A percentile compares a stretch with the other conserved stretches of the same genome.
These are phyloP conservation scores for Bruguiera sexangula DNA, from an alignment of 345 rosid genomes.

Conservation along the genomic window DNA sequence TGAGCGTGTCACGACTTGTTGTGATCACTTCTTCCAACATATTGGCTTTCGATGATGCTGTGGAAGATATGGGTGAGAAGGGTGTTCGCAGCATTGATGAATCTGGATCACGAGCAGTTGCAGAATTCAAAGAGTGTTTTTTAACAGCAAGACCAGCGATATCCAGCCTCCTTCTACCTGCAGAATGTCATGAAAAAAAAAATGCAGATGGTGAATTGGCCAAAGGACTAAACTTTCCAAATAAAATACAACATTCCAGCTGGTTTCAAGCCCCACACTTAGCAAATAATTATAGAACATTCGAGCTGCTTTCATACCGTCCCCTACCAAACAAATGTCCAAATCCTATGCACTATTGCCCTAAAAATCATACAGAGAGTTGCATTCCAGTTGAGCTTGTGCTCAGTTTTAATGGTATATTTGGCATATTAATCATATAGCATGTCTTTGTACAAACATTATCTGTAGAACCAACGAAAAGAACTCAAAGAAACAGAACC, in stretches of 20 bases:
- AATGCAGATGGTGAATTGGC: not conserved
- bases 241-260: too few species aligned
- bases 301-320: too few species aligned
- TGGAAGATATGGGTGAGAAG: slow-evolving; percentile 71
- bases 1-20: slow-evolving; percentile 22
- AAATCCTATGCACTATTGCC: too few species aligned
- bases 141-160: slow-evolving; percentile 3
- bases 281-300: too few species aligned
- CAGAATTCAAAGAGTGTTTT: slow-evolving; percentile 2
- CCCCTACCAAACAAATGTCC: too few species aligned
- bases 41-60: slow-evolving; percentile 43
- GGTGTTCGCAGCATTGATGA: slow-evolving; percentile 76
- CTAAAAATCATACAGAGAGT: too few species aligned
- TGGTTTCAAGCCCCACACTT: too few species aligned
- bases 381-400: too few species aligned
- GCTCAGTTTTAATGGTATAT: too few species aligned
- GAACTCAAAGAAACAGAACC: slow-evolving; percentile 16
- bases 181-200: not conserved
- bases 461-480: slow-evolving; percentile 2
- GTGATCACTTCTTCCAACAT: slow-evolving; percentile 26
- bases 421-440: too few species aligned
- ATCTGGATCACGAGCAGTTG: slow-evolving; percentile 43
- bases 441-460: not conserved
- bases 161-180: slow-evolving; percentile 20
- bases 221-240: not conserved